Conservation (phyloP, 345 rosid genomes). For the Balakata baccata region DNA sequence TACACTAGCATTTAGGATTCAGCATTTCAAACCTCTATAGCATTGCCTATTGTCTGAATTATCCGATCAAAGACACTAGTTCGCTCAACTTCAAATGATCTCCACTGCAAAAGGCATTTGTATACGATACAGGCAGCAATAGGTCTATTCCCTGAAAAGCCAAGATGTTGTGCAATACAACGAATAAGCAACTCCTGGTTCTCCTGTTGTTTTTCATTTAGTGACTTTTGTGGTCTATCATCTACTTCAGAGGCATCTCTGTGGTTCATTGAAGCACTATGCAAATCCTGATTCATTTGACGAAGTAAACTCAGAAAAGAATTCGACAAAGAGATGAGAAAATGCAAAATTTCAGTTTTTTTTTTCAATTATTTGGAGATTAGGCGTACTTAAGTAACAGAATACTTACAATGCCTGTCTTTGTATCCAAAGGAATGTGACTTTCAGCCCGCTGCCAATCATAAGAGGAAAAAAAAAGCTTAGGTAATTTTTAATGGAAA, state of each 20-base stretch:
- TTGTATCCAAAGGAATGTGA: constrained; percentile 50
- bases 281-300: constrained; percentile 59
- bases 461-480: constrained; percentile 22
- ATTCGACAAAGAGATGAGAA: background rate
- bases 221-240: constrained; percentile 79
- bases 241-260: constrained; percentile 66
- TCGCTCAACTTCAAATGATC: constrained; percentile 94
- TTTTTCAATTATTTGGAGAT: background rate
- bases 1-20: constrained; percentile 2
- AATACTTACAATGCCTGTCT: constrained; percentile 49
- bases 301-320: constrained; percentile 8
- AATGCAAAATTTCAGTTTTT: background rate
- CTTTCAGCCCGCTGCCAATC: constrained; percentile 69
- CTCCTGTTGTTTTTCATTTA: constrained; percentile 94
- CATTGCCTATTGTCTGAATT: constrained; percentile 87
- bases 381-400: background rate
- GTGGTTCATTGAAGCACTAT: constrained; percentile 64
- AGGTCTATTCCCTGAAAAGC: constrained; percentile 75
- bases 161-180: constrained; percentile 81
- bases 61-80: constrained; percentile 87
- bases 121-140: constrained; percentile 90
- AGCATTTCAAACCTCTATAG: constrained; percentile 66
- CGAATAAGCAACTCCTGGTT: constrained; percentile 93
- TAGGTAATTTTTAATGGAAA: background rate
- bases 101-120: constrained; percentile 91